Conservation (phyloP, 2,329 filamentous ascomycete genomes). For the Talaromyces sp. region DNA sequence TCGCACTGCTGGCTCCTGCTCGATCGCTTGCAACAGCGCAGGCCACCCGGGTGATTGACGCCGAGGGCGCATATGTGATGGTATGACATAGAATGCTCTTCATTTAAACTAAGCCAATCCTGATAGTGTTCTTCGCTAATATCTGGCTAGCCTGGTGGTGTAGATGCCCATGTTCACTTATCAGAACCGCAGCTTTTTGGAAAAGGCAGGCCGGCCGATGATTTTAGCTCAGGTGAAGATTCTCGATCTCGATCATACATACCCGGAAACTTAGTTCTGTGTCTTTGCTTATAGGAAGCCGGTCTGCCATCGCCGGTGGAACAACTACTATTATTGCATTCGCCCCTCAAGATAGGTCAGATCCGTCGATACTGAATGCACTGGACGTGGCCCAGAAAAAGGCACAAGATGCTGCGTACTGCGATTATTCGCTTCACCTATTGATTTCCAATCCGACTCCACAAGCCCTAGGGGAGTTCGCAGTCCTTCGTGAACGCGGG, state of each 20-base stretch:
- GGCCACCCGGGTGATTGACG: conserved; percentile 36
- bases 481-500: conserved; percentile 34
- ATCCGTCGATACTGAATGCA: conserved; percentile 42
- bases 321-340: conserved; percentile 49
- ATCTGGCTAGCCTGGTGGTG: conserved; percentile 34
- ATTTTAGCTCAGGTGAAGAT: conserved; percentile 35
- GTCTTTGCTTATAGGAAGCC: conserved; percentile 10
- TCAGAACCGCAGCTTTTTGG: conserved; percentile 32
- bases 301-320: conserved; percentile 45
- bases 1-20: conserved; percentile 38
- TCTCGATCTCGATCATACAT: conserved; percentile 26
- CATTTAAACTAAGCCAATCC: no score
- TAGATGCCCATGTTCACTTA: conserved; percentile 49
- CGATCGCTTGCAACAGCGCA: conserved; percentile 27
- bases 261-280: not conserved
- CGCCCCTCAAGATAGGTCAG: conserved; percentile 43
- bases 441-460: conserved; percentile 33
- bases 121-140: not conserved
- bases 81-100: conserved; percentile 15
- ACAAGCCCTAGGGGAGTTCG: conserved; percentile 34
- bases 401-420: conserved; percentile 43
- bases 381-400: conserved; percentile 41
- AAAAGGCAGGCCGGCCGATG: conserved; percentile 36
- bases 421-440: conserved; percentile 50
- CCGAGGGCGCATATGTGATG: conserved; percentile 42